Conservation (phyloP, 1,284 basidiomycete species). For the Rhizopogon parksii region DNA sequence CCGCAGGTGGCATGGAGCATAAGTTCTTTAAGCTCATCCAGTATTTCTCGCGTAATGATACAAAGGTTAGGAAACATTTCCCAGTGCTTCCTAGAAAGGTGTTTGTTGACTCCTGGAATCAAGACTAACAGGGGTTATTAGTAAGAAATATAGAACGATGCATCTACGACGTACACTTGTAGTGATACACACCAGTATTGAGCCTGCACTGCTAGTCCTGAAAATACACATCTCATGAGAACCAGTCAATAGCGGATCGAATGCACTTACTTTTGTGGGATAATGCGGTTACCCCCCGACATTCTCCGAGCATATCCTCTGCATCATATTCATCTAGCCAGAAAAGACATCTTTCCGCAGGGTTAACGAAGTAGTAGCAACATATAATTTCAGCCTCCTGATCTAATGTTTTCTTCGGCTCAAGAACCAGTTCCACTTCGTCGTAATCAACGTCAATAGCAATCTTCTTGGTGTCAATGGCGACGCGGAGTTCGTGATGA, state of each 20-base stretch:
- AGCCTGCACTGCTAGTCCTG: conserved; percentile 40
- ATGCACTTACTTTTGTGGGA: conserved; percentile 13
- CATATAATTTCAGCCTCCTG: conserved; percentile 7
- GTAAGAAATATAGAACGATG: neutral
- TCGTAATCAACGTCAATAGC: conserved; percentile 4
- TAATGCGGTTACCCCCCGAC: conserved; percentile 10
- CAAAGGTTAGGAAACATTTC: conserved; percentile 39
- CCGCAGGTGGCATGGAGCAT: conserved; percentile 40
- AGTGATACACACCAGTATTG: conserved; percentile 39
- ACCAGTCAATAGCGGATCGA: neutral
- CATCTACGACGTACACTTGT: neutral
- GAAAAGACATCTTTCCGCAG: conserved; percentile 9
- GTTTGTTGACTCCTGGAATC: neutral
- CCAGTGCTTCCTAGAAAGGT: conserved; percentile 36
- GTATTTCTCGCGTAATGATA: conserved; percentile 23
- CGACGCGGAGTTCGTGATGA: conserved; percentile 14
- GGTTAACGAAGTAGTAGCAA: conserved; percentile 13
- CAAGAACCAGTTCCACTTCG: conserved; percentile 12
- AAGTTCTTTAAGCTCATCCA: conserved; percentile 39
- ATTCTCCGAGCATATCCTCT: conserved; percentile 8
- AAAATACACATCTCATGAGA: neutral
- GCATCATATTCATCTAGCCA: conserved; percentile 14
- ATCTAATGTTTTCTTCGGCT: conserved; percentile 8
- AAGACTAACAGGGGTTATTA: neutral
- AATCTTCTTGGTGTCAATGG: conserved; percentile 3